These are phyloP conservation scores for Capsaspora owczarzaki DNA, from an alignment of 78 protist genomes.

Conservation along the genomic window DNA sequence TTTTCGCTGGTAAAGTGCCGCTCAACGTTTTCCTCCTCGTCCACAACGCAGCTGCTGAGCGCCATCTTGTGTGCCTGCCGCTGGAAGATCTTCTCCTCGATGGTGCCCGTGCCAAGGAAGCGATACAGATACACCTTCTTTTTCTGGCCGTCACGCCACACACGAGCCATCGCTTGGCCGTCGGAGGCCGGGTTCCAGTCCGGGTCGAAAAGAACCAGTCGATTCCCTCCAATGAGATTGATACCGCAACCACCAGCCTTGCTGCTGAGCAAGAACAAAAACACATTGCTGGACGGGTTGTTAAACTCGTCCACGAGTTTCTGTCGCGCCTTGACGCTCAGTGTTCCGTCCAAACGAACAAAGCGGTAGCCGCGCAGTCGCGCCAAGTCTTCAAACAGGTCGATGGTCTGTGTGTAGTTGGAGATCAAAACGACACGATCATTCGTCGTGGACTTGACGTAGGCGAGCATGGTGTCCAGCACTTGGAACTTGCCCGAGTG, in stretches of 20 bases:
- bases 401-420: slow-evolving; percentile 80
- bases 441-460: neutral
- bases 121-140: slow-evolving; percentile 67
- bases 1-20: neutral
- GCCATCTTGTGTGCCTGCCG: slow-evolving; percentile 68
- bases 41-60: slow-evolving; percentile 34
- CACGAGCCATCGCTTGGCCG: slow-evolving; percentile 85
- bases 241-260: slow-evolving; percentile 94
- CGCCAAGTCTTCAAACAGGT: slow-evolving; percentile 5
- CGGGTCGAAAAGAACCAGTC: slow-evolving; percentile 84
- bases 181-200: slow-evolving; percentile 97
- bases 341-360: slow-evolving; percentile 19
- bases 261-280: slow-evolving; percentile 69
- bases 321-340: slow-evolving; percentile 1
- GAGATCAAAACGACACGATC: slow-evolving; percentile 82
- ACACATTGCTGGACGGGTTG: neutral
- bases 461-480: slow-evolving; percentile 18
- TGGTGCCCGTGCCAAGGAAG: slow-evolving; percentile 42
- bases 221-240: slow-evolving; percentile 91
- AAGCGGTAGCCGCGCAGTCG: neutral
- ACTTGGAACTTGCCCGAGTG: slow-evolving; percentile 37
- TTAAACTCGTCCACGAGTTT: slow-evolving; percentile 21
- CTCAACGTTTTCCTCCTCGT: neutral
- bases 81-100: slow-evolving; percentile 83
- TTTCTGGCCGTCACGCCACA: slow-evolving; percentile 92